Conservation (phyloP, 2,329 filamentous ascomycete genomes). For the Pseudocercospora pini-densiflorae region DNA sequence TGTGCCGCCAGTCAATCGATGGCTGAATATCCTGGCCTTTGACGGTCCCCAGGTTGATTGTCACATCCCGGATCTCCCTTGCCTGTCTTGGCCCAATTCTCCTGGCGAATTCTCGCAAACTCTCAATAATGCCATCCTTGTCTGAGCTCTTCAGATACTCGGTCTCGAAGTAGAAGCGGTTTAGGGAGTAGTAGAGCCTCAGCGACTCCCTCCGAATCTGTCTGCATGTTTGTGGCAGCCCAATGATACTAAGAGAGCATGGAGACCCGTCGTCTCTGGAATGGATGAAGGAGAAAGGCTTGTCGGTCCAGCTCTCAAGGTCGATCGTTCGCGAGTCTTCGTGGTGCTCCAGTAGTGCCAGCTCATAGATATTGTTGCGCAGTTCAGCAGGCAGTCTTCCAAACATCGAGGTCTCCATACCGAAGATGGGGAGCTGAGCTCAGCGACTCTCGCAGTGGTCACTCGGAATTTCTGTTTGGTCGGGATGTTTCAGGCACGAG, state of each 20-base stretch:
- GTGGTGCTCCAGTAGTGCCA: not conserved
- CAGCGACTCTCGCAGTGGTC: not conserved
- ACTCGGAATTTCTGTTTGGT: not conserved
- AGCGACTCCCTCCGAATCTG: slow-evolving; percentile 26
- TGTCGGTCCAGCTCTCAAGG: slow-evolving; percentile 16
- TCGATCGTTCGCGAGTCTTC: not conserved
- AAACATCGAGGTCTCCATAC: not conserved
- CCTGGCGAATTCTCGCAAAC: slow-evolving; percentile 17
- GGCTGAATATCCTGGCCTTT: slow-evolving; percentile 21
- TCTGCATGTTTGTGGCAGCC: slow-evolving; percentile 23
- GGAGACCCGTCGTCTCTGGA: not conserved
- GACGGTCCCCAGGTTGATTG: slow-evolving; percentile 25
- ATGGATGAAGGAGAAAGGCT: not conserved
- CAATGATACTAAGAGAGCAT: slow-evolving; percentile 15
- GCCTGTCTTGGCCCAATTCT: slow-evolving; percentile 20
- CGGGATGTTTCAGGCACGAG: not conserved
- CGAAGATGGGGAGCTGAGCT: not conserved
- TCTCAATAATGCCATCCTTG: slow-evolving; percentile 21
- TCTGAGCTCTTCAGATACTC: slow-evolving; percentile 29
- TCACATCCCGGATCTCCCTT: slow-evolving; percentile 27
- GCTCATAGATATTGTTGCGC: not conserved
- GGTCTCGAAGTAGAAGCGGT: slow-evolving; percentile 28
- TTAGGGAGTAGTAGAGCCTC: slow-evolving; percentile 27
- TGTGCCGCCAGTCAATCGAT: slow-evolving; percentile 28
- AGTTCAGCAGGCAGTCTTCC: not conserved